phyloP scores from a whole-genome alignment of 768 basidiomycete genomes.

The Vishniacozyma victoriae region DNA sequence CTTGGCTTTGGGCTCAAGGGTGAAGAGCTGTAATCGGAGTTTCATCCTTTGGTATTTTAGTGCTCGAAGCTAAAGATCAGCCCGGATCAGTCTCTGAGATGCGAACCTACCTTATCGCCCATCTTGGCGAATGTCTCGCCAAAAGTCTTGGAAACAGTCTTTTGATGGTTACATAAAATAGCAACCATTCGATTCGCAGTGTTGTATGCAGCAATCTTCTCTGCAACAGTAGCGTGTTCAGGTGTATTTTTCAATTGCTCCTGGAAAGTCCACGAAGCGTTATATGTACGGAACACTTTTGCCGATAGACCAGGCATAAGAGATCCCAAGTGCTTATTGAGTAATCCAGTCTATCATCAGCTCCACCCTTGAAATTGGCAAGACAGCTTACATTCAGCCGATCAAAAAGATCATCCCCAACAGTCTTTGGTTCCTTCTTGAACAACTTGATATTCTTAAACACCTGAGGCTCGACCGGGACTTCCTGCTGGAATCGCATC shows the following conservation, averaged over 20 bases:
- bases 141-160: slow-evolving; percentile 85
- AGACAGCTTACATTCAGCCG: slow-evolving; percentile 71
- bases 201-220: slow-evolving; percentile 95
- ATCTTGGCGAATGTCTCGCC: slow-evolving; percentile 92
- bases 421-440: slow-evolving; percentile 78
- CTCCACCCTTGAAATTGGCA: neutral
- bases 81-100: neutral
- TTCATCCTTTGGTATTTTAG: slow-evolving; percentile 98
- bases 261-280: slow-evolving; percentile 95
- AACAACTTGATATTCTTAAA: slow-evolving; percentile 98
- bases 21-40: slow-evolving; percentile 78
- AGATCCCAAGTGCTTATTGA: slow-evolving; percentile 86
- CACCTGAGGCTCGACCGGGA: slow-evolving; percentile 80
- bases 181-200: slow-evolving; percentile 95
- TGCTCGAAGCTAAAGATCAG: slow-evolving; percentile 60
- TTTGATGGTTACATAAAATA: slow-evolving; percentile 98
- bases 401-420: slow-evolving; percentile 86
- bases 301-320: slow-evolving; percentile 98
- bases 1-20: slow-evolving; percentile 69
- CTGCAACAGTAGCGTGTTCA: slow-evolving; percentile 69
- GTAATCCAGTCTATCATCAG: slow-evolving; percentile 10
- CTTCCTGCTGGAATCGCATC: slow-evolving; percentile 81
- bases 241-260: slow-evolving; percentile 73
- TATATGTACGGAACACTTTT: slow-evolving; percentile 99
- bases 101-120: slow-evolving; percentile 69